A percentile compares a stretch with the other conserved stretches of the same genome.
Conservation (phyloP, 306 rosid genomes). For the Lathyrus oleraceus region DNA sequence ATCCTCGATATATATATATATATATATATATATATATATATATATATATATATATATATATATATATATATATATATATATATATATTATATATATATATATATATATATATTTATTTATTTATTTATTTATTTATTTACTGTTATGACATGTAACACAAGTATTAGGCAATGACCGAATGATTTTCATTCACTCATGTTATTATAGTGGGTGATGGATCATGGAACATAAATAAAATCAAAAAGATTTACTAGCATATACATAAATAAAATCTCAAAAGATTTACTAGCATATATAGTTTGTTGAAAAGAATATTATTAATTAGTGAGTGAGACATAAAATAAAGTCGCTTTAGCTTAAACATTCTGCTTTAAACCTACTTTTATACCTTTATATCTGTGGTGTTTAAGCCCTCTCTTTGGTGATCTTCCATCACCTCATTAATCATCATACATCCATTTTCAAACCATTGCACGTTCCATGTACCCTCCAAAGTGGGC, state of each 20-base stretch:
- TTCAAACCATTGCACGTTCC: conserved; percentile 30
- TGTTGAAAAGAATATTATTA: background rate
- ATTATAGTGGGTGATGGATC: conserved; percentile 4
- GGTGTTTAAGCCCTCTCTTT: conserved; percentile 44
- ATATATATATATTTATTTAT: no score
- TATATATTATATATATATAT: no score
- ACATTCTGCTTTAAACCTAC: conserved; percentile 12
- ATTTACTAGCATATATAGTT: background rate
- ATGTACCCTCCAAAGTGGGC: conserved; percentile 40
- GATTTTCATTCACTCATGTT: background rate
- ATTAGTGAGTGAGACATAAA: conserved; percentile 21
- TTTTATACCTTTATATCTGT: conserved; percentile 27
- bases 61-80: no score
- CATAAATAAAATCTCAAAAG: conserved; percentile 11
- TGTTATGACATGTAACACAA: no score
- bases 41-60: no score
- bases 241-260: background rate
- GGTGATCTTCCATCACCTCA: conserved; percentile 28
- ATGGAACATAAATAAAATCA: conserved; percentile 20
- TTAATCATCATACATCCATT: conserved; percentile 35
- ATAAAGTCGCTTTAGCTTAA: conserved; percentile 32
- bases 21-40: no score
- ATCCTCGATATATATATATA: no score
- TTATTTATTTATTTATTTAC: no score
- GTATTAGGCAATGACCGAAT: no score